phyloP scores from a whole-genome alignment of 75 land plant species.

The Isoetes taiwanensis region DNA sequence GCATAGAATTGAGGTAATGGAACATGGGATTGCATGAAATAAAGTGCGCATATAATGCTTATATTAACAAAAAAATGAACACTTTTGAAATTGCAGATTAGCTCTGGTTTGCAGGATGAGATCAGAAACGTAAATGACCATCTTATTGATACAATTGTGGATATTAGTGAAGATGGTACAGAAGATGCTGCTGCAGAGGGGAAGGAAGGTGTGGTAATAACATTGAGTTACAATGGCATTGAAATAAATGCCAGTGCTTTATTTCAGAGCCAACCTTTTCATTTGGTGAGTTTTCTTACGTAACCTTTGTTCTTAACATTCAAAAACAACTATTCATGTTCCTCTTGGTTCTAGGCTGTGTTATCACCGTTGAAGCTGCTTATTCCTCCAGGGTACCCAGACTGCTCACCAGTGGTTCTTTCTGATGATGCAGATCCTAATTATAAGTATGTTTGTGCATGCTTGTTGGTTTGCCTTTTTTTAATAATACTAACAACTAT shows the following conservation, averaged over 20 bases:
- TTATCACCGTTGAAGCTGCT: slow-evolving; percentile 64
- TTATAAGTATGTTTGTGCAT: slow-evolving; percentile 31
- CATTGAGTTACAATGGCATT: slow-evolving; percentile 67
- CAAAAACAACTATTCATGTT: background rate
- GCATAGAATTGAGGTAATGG: slow-evolving; percentile 46
- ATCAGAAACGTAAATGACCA: slow-evolving; percentile 56
- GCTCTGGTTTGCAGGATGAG: slow-evolving; percentile 58
- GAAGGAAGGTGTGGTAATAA: slow-evolving; percentile 61
- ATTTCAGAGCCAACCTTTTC: slow-evolving; percentile 41
- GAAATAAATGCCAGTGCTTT: slow-evolving; percentile 60
- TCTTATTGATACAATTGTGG: slow-evolving; percentile 73
- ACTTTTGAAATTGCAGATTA: slow-evolving; percentile 31
- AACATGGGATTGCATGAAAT: background rate
- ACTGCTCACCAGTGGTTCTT: slow-evolving; percentile 55
- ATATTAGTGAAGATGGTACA: slow-evolving; percentile 48
- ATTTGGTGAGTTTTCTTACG: slow-evolving; percentile 36
- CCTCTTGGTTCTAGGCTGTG: slow-evolving; percentile 45
- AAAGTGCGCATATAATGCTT: background rate
- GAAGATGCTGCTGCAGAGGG: slow-evolving; percentile 44
- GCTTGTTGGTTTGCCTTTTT: background rate
- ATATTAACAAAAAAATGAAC: background rate
- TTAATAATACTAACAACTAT: background rate
- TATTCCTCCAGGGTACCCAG: slow-evolving; percentile 77
- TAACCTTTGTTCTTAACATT: background rate
- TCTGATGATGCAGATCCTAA: slow-evolving; percentile 54